Evolutionary conservation across 2,329 filamentous ascomycete genomes (phyloP).

Genomic region (Chrysoporthe puriensis): DNA sequence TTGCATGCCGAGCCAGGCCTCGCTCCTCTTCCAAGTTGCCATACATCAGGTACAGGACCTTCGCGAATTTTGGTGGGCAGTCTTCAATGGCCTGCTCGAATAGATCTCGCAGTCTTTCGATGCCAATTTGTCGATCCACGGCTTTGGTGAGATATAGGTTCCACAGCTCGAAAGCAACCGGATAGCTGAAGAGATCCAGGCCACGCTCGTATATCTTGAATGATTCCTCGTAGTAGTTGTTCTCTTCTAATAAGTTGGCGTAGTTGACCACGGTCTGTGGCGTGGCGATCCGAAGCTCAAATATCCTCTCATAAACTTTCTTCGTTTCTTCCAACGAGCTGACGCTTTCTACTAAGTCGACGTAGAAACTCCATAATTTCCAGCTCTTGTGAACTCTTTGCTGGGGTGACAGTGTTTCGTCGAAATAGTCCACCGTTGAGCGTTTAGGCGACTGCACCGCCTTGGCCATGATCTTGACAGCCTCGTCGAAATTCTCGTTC

Average conservation of each 20-base stretch:
- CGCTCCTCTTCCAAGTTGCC: constrained; percentile 95
- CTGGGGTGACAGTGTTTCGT: constrained; percentile 90
- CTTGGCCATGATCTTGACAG: constrained; percentile 94
- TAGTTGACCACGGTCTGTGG: constrained; percentile 99
- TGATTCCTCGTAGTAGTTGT: constrained; percentile 93
- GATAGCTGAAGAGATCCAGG: constrained; percentile 97
- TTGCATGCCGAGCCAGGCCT: constrained; percentile 90
- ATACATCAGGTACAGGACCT: constrained; percentile 97
- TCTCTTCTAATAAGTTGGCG: constrained; percentile 90
- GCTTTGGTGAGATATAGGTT: constrained; percentile 98
- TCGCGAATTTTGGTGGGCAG: constrained; percentile 93
- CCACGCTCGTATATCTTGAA: constrained; percentile 98
- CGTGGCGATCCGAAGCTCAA: constrained; percentile 95
- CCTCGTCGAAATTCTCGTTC: constrained; percentile 93
- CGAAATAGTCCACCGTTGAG: constrained; percentile 99
- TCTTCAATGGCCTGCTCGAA: constrained; percentile 97
- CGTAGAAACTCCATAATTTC: constrained; percentile 99
- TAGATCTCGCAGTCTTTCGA: constrained; percentile 89
- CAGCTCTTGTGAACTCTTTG: constrained; percentile 98
- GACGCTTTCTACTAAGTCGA: constrained; percentile 95
- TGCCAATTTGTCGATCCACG: constrained; percentile 92
- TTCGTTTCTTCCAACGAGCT: constrained; percentile 88
- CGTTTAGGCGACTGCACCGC: constrained; percentile 95
- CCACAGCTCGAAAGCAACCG: constrained; percentile 97
- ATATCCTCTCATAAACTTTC: constrained; percentile 95